These are phyloP conservation scores for Setomelanomma holmii DNA, from an alignment of 2,329 filamentous ascomycete species.

Conservation along the genomic window DNA sequence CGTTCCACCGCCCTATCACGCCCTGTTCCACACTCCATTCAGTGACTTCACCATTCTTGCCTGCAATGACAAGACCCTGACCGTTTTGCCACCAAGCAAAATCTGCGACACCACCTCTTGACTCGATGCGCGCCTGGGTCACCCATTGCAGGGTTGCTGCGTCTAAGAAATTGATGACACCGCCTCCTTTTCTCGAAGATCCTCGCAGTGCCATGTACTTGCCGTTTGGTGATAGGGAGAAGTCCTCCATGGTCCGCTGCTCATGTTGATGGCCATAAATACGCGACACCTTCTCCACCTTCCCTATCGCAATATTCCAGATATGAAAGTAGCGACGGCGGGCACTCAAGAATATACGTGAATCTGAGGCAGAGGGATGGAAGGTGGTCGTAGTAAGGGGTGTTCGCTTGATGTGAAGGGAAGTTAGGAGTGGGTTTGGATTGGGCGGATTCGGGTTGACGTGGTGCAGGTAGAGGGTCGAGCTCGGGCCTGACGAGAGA, in stretches of 20 bases:
- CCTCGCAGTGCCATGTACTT: conserved; percentile 84
- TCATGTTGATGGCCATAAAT: conserved; percentile 79
- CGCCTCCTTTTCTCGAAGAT: conserved; percentile 82
- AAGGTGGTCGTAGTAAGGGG: conserved; percentile 88
- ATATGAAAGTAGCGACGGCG: conserved; percentile 91
- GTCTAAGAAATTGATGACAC: conserved; percentile 84
- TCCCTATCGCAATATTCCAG: conserved; percentile 85
- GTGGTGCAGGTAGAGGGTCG: conserved; percentile 88
- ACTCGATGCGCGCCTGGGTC: conserved; percentile 80
- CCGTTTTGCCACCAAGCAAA: conserved; percentile 93
- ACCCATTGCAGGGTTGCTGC: conserved; percentile 86
- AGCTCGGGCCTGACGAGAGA: conserved; percentile 85
- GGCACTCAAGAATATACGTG: conserved; percentile 86
- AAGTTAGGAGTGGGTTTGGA: conserved; percentile 89
- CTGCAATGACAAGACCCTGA: conserved; percentile 79
- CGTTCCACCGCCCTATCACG: conserved; percentile 83
- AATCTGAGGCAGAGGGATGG: conserved; percentile 69
- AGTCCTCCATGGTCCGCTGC: conserved; percentile 88
- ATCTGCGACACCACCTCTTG: conserved; percentile 82
- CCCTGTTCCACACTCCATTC: conserved; percentile 80
- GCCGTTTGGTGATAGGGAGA: conserved; percentile 86
- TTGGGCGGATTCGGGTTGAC: conserved; percentile 77
- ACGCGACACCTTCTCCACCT: conserved; percentile 80
- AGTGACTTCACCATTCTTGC: conserved; percentile 86
- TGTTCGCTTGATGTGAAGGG: conserved; percentile 82